Evolutionary conservation across 2,329 filamentous ascomycete species (phyloP).

Genomic region (Colletotrichum sp.): DNA sequence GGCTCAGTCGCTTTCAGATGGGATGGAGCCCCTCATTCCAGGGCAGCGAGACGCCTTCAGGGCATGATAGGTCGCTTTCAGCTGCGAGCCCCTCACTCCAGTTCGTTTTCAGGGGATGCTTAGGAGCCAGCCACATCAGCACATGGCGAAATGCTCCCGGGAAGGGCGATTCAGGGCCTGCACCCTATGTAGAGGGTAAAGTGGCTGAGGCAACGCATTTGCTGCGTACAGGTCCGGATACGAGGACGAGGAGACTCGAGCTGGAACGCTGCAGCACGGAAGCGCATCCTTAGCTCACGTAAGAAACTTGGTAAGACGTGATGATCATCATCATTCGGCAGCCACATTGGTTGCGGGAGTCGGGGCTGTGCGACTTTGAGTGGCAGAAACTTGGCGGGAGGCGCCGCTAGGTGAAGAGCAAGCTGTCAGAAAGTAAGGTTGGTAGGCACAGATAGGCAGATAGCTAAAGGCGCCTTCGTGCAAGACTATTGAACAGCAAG

Average conservation of each 20-base stretch:
- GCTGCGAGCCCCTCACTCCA: conserved; percentile 11
- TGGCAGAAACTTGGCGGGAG: not conserved
- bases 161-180: not conserved
- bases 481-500: not conserved
- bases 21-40: conserved; percentile 12
- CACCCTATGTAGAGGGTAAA: not conserved
- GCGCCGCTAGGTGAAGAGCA: not conserved
- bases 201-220: not conserved
- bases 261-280: not conserved
- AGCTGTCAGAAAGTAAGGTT: not conserved
- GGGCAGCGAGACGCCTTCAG: conserved; percentile 6
- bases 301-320: conserved; percentile 1
- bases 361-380: conserved; percentile 5
- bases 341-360: not conserved
- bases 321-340: not conserved
- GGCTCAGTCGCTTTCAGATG: conserved; percentile 10
- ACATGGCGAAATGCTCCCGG: not conserved
- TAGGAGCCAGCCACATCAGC: conserved; percentile 7
- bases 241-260: not conserved
- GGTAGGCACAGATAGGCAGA: not conserved
- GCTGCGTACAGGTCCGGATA: conserved; percentile 1
- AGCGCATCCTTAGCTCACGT: conserved; percentile 5
- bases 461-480: not conserved
- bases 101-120: conserved; percentile 7
- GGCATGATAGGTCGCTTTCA: conserved; percentile 16